These are phyloP conservation scores for Candolleomyces eurysporus DNA, from an alignment of 768 basidiomycete genomes.

Conservation along the genomic window DNA sequence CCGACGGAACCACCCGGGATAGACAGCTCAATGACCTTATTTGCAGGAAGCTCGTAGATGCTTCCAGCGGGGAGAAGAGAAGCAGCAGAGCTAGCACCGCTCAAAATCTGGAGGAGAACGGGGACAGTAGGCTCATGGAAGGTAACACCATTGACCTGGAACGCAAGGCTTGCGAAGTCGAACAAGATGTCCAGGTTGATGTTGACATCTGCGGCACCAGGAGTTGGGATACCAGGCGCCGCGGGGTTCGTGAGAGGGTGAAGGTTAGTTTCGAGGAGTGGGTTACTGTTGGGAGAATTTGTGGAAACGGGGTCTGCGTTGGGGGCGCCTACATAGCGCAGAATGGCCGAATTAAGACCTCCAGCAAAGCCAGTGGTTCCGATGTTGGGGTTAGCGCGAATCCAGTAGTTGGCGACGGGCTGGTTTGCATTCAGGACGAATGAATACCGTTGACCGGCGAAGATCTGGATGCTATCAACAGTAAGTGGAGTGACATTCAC, in stretches of 20 bases:
- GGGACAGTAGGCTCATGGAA: slow-evolving; percentile 38
- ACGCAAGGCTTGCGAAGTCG: slow-evolving; percentile 19
- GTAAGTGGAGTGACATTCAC: slow-evolving; percentile 30
- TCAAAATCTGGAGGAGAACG: slow-evolving; percentile 45
- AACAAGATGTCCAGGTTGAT: slow-evolving; percentile 30
- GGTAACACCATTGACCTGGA: slow-evolving; percentile 30
- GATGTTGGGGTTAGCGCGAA: slow-evolving; percentile 32
- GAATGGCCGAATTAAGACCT: slow-evolving; percentile 55
- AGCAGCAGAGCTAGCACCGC: slow-evolving; percentile 31
- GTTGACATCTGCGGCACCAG: slow-evolving; percentile 41
- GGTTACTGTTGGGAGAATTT: slow-evolving; percentile 21
- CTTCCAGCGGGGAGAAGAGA: slow-evolving; percentile 28
- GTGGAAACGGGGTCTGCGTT: slow-evolving; percentile 36
- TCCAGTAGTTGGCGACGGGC: slow-evolving; percentile 42
- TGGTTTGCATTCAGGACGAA: slow-evolving; percentile 40
- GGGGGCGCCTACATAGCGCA: slow-evolving; percentile 46
- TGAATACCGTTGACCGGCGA: slow-evolving; percentile 30
- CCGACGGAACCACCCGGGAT: slow-evolving; percentile 33
- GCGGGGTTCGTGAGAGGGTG: slow-evolving; percentile 26
- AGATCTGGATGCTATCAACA: slow-evolving; percentile 33
- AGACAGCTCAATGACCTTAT: slow-evolving; percentile 15
- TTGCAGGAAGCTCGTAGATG: slow-evolving; percentile 31
- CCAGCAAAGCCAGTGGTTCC: slow-evolving; percentile 20
- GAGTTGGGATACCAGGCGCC: slow-evolving; percentile 34
- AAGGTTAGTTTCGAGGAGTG: slow-evolving; percentile 36